These are phyloP conservation scores for Aspergillus brasiliensis DNA, from an alignment of 2,329 filamentous ascomycete genomes.

Conservation along the genomic window DNA sequence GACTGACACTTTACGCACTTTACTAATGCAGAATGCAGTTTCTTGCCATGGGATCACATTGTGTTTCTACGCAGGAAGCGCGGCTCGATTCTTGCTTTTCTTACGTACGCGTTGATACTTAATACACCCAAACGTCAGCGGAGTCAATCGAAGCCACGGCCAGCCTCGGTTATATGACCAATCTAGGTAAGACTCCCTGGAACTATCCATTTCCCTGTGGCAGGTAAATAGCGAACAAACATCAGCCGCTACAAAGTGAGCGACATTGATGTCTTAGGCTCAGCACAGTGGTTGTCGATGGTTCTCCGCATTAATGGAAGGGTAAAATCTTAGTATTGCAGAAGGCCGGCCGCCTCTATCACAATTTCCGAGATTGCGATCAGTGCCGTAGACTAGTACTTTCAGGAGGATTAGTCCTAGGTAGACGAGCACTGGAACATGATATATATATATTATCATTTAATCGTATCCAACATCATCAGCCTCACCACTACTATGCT, in stretches of 20 bases:
- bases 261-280: not conserved
- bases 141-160: conserved; percentile 13
- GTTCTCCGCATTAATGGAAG: too few species aligned
- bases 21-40: conserved; percentile 2
- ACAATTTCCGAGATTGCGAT: not conserved
- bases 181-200: conserved; percentile 16
- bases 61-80: conserved; percentile 3
- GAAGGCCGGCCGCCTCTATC: too few species aligned
- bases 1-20: not conserved
- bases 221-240: not conserved
- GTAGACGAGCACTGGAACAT: too few species aligned
- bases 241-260: not conserved
- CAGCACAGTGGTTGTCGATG: not conserved
- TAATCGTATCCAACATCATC: too few species aligned
- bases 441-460: too few species aligned
- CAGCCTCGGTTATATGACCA: conserved; percentile 26
- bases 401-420: too few species aligned
- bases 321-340: too few species aligned
- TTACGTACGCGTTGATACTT: conserved; percentile 2
- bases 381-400: not conserved
- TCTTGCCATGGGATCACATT: conserved; percentile 4
- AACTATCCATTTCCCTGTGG: not conserved
- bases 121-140: conserved; percentile 11
- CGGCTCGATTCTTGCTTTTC: conserved; percentile 8
- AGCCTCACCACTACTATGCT: too few species aligned